Conservation (phyloP, 495 filamentous ascomycete genomes). For the Penicillium antarcticum region DNA sequence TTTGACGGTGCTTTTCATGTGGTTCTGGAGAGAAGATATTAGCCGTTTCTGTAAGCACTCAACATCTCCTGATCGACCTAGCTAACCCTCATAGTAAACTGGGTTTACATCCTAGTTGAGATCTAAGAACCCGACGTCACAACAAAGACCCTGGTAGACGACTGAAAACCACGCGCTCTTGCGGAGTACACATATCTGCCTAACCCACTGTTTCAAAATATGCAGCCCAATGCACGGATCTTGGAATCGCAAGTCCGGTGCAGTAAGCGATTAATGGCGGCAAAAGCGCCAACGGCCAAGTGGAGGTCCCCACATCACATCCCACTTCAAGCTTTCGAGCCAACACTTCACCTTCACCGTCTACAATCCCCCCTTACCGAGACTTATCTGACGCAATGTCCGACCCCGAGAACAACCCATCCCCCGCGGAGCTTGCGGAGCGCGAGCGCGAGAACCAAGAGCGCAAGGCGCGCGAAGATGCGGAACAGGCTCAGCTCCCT, state of each 20-base stretch:
- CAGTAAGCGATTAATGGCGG: conserved; percentile 2
- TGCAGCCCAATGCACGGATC: background rate
- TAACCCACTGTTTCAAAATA: background rate
- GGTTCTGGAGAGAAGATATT: no score
- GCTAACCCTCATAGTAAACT: no score
- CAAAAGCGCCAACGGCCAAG: conserved; percentile 5
- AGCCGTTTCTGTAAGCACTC: no score
- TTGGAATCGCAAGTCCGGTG: background rate
- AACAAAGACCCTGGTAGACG: no score
- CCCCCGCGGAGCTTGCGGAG: conserved; percentile 48
- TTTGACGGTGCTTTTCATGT: no score
- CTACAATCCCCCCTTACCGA: background rate
- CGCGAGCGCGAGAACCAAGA: conserved; percentile 59
- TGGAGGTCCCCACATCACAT: conserved; percentile 1
- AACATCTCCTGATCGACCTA: no score
- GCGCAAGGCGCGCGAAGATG: conserved; percentile 71
- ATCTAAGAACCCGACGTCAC: no score
- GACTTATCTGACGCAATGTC: conserved; percentile 14
- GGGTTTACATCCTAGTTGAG: no score
- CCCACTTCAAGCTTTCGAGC: background rate
- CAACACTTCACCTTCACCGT: conserved; percentile 1
- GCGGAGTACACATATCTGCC: background rate
- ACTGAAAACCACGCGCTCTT: no score
- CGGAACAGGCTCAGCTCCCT: conserved; percentile 86
- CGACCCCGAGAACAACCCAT: conserved; percentile 39